phyloP scores from a whole-genome alignment of 2,329 filamentous ascomycete genomes.

The Beauveria sp. region DNA sequence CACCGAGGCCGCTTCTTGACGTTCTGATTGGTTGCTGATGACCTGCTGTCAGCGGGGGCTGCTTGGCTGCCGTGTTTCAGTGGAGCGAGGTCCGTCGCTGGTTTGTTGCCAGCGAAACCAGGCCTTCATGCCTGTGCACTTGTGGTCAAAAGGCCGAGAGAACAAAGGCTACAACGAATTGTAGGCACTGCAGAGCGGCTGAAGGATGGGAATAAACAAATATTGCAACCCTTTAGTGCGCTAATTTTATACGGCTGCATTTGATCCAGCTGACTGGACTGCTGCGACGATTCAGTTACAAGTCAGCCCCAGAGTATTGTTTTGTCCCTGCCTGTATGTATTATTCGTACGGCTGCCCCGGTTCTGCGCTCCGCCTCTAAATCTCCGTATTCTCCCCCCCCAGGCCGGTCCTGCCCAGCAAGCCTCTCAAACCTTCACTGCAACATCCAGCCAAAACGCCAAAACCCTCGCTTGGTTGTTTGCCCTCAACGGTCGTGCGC shows the following conservation, averaged over 20 bases:
- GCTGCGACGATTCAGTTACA: not conserved
- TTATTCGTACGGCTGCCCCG: not conserved
- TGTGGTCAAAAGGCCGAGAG: not conserved
- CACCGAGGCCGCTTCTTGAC: not conserved
- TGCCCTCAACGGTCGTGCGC: not conserved
- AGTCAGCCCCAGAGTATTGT: not conserved
- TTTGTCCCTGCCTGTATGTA: too few relatives aligned
- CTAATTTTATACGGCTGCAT: not conserved
- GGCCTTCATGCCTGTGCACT: not conserved
- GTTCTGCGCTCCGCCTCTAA: not conserved
- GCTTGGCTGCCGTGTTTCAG: not conserved
- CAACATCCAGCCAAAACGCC: not conserved
- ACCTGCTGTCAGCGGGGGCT: not conserved
- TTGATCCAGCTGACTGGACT: not conserved
- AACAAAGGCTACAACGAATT: not conserved
- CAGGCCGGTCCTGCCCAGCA: not conserved
- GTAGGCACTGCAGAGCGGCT: not conserved
- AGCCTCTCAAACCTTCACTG: slow-evolving; percentile 1
- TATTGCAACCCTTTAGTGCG: not conserved
- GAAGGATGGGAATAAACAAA: not conserved
- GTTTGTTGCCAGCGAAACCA: not conserved
- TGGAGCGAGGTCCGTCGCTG: not conserved
- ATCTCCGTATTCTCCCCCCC: not conserved
- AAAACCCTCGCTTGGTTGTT: not conserved
- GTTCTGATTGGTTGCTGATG: not conserved